phyloP scores from a whole-genome alignment of 1,284 basidiomycete species.

The Pulveroboletus sp. region DNA sequence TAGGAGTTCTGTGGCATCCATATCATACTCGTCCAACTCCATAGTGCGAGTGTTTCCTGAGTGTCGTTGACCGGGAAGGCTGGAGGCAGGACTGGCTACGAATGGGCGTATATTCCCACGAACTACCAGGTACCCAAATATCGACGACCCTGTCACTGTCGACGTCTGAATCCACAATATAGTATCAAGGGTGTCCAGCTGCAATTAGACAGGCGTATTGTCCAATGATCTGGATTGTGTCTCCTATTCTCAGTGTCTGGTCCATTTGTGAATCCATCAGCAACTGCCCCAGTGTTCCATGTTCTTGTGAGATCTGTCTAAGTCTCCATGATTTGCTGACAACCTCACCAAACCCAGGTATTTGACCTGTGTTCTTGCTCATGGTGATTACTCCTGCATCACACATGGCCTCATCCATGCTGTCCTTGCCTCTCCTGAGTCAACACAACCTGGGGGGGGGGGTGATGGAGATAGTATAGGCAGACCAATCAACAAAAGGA shows the following conservation, averaged over 20 bases:
- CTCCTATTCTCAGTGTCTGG: slow-evolving; percentile 55
- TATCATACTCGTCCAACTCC: slow-evolving; percentile 64
- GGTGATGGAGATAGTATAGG: too few species aligned
- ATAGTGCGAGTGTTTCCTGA: slow-evolving; percentile 37
- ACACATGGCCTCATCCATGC: slow-evolving; percentile 73
- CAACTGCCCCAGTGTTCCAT: slow-evolving; percentile 64
- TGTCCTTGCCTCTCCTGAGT: slow-evolving; percentile 60
- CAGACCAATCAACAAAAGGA: too few species aligned
- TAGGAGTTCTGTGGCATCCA: slow-evolving; percentile 84
- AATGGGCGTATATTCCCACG: slow-evolving; percentile 25
- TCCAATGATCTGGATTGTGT: slow-evolving; percentile 65
- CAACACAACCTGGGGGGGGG: too few species aligned
- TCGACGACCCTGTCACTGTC: slow-evolving; percentile 65
- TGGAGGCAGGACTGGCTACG: neutral
- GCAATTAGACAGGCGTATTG: slow-evolving; percentile 80
- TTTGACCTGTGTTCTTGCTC: slow-evolving; percentile 81
- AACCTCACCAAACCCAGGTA: slow-evolving; percentile 71
- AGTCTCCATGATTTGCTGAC: slow-evolving; percentile 72
- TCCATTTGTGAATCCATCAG: slow-evolving; percentile 25
- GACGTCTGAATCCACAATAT: slow-evolving; percentile 66
- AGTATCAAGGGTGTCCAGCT: slow-evolving; percentile 81
- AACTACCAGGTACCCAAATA: slow-evolving; percentile 77
- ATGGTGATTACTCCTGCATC: slow-evolving; percentile 85
- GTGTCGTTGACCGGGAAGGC: slow-evolving; percentile 6
- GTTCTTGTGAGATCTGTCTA: slow-evolving; percentile 77